phyloP scores from a whole-genome alignment of 1,139 yeast species.

The Pichia sp. region DNA sequence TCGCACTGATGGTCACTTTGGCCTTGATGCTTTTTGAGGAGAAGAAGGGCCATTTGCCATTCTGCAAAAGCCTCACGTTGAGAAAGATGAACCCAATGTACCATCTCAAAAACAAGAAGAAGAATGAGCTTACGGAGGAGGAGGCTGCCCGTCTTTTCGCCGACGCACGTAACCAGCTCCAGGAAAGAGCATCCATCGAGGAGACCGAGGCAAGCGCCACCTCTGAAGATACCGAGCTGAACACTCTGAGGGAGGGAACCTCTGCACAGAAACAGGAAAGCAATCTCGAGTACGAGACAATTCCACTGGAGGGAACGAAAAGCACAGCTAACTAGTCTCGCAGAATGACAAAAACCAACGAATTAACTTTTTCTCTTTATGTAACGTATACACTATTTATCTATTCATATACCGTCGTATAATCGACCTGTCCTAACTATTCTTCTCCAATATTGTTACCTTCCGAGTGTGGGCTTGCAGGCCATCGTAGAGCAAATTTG shows the following conservation, averaged over 20 bases:
- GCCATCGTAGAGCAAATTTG: neutral
- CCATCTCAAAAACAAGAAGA: constrained; percentile 63
- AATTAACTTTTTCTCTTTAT: neutral
- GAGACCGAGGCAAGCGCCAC: constrained; percentile 3
- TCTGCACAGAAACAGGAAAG: neutral
- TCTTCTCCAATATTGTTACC: too few relatives aligned
- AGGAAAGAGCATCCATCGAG: constrained; percentile 27
- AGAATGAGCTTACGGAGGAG: constrained; percentile 49
- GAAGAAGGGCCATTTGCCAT: constrained; percentile 60
- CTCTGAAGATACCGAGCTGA: neutral
- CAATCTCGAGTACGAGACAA: neutral
- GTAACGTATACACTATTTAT: too few relatives aligned
- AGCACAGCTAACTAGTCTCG: neutral
- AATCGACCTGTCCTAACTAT: too few relatives aligned
- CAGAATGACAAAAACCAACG: too few relatives aligned
- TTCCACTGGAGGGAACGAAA: neutral
- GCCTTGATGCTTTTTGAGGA: constrained; percentile 67
- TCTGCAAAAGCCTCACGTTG: constrained; percentile 48
- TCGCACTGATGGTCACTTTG: constrained; percentile 51
- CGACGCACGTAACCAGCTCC: constrained; percentile 38
- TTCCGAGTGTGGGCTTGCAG: too few relatives aligned
- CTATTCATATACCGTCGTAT: too few relatives aligned
- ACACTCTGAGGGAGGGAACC: neutral
- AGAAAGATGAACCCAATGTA: constrained; percentile 67
- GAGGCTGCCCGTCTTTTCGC: constrained; percentile 54